Conservation (phyloP, 169 alveolate species). For the Theileria parva region DNA sequence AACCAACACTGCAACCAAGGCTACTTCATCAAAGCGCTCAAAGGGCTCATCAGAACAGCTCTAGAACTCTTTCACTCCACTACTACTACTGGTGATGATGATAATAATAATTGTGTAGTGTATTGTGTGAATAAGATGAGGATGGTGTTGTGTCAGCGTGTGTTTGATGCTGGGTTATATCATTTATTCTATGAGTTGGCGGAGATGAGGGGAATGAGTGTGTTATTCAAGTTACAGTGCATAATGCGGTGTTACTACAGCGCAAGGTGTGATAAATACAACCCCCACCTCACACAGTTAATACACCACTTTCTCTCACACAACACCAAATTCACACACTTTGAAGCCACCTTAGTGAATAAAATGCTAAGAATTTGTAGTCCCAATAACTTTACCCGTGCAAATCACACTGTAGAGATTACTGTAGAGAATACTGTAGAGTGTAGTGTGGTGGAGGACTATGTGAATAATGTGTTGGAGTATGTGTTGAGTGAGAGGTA, state of each 20-base stretch:
- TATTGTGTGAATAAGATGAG: constrained; percentile 32
- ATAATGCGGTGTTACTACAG: constrained; percentile 15
- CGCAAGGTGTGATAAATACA: constrained; percentile 4
- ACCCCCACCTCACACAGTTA: constrained; percentile 19
- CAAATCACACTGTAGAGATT: no score
- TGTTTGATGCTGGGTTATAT: constrained; percentile 33
- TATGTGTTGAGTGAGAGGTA: not conserved
- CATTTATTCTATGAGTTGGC: constrained; percentile 17
- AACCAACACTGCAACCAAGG: constrained; percentile 1
- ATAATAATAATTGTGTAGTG: not conserved
- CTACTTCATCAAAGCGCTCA: constrained; percentile 37
- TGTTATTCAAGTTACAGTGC: constrained; percentile 10
- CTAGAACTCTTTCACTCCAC: constrained; percentile 11
- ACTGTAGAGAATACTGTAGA: no score
- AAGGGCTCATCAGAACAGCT: constrained; percentile 30
- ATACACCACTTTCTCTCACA: not conserved
- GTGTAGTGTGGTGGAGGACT: not conserved
- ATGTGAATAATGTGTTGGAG: not conserved
- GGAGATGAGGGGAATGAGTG: not conserved
- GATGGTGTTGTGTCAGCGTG: constrained; percentile 19
- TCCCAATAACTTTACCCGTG: not conserved
- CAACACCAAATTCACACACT: not conserved
- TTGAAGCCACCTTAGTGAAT: not conserved
- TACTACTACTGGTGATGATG: not conserved
- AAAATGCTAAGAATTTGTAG: not conserved